Percentiles rank a stretch among this genome's conserved stretches.
These are phyloP conservation scores for Collybiopsis confluens DNA, from an alignment of 768 basidiomycete genomes.

Conservation along the genomic window DNA sequence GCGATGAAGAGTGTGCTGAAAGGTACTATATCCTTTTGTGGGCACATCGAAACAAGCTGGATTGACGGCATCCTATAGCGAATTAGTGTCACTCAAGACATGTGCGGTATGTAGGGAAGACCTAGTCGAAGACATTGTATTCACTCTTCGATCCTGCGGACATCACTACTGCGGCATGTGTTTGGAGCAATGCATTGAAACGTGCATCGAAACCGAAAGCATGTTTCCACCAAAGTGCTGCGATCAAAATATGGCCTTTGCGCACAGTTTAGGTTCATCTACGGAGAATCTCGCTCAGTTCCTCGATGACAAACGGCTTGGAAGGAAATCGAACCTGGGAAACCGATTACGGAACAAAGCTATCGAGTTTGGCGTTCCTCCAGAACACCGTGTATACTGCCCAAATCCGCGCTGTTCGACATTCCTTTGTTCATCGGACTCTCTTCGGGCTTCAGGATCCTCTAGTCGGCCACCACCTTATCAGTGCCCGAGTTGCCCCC, in stretches of 20 bases:
- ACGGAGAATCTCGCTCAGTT: background rate
- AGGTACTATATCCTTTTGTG: too few species aligned
- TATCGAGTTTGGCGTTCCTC: slow-evolving; percentile 23
- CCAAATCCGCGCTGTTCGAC: slow-evolving; percentile 28
- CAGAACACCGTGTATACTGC: slow-evolving; percentile 30
- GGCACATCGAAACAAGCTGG: too few species aligned
- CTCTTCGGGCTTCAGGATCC: background rate
- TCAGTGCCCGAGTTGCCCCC: background rate
- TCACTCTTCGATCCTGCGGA: background rate
- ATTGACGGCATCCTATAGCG: background rate
- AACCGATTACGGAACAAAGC: slow-evolving; percentile 20
- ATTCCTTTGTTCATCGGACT: slow-evolving; percentile 23
- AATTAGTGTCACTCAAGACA: background rate
- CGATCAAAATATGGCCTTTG: background rate
- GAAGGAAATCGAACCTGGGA: background rate
- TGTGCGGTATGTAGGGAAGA: background rate
- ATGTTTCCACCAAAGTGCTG: slow-evolving; percentile 6
- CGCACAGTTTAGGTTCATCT: background rate
- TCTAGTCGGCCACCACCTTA: background rate
- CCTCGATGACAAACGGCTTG: background rate
- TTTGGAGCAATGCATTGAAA: background rate
- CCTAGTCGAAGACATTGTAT: background rate
- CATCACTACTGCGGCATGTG: slow-evolving; percentile 7
- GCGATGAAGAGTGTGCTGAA: too few species aligned
- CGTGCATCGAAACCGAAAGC: slow-evolving; percentile 1